These are phyloP conservation scores for Scheffersomyces quercinus DNA, from an alignment of 1,139 yeast genomes.

Conservation along the genomic window DNA sequence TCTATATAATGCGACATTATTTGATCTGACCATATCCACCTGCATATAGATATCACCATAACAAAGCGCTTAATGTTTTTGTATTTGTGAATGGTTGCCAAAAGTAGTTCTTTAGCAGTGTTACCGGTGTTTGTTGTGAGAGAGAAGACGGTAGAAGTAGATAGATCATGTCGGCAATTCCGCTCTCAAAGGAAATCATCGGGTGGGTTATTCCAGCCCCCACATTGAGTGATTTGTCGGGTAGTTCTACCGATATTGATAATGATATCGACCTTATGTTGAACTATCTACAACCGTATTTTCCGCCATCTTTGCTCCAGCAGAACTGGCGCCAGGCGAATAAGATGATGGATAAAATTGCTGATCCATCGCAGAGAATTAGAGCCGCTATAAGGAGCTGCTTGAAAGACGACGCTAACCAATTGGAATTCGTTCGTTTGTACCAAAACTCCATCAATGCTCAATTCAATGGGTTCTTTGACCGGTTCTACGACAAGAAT, in stretches of 20 bases:
- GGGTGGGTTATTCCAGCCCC: slow-evolving; percentile 19
- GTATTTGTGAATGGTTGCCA: too few species aligned
- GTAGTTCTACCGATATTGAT: slow-evolving; percentile 33
- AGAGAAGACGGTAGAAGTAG: too few species aligned
- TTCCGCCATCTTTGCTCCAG: slow-evolving; percentile 15
- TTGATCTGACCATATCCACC: too few species aligned
- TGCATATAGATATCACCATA: too few species aligned
- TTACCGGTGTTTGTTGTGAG: too few species aligned
- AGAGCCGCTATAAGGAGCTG: slow-evolving; percentile 41
- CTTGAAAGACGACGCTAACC: slow-evolving; percentile 35
- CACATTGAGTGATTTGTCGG: slow-evolving; percentile 23
- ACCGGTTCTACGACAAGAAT: slow-evolving; percentile 4
- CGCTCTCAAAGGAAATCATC: slow-evolving; percentile 3
- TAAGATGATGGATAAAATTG: background rate
- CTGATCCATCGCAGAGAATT: slow-evolving; percentile 38
- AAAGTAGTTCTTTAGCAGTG: too few species aligned
- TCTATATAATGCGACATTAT: too few species aligned
- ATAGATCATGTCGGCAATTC: background rate
- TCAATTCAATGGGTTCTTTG: slow-evolving; percentile 10
- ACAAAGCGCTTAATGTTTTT: too few species aligned
- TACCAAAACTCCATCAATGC: slow-evolving; percentile 33
- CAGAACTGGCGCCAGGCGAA: background rate
- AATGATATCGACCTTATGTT: slow-evolving; percentile 42
- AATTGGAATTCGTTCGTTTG: slow-evolving; percentile 35
- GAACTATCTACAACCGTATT: slow-evolving; percentile 39